Percentiles rank a stretch among this genome's conserved stretches.
Conservation (phyloP, 176 grass and related monocot genomes). For the Oryza longistaminata region DNA sequence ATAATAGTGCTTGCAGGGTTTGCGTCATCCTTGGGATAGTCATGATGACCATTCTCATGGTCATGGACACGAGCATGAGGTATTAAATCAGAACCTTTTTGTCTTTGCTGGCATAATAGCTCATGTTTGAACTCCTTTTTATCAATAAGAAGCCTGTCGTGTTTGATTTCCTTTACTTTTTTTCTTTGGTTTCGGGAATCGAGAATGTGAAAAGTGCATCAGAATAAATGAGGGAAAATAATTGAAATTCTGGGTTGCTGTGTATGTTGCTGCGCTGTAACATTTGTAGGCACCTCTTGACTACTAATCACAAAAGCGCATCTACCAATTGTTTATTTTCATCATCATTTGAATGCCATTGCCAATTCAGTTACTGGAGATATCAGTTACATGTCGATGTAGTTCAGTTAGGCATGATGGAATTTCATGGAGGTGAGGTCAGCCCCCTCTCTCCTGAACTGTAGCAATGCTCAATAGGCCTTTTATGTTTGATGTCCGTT, state of each 20-base stretch:
- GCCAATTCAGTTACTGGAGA: not conserved
- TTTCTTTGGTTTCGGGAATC: not conserved
- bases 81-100: conserved; percentile 19
- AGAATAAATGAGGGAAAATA: not conserved
- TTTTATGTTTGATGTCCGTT: not conserved
- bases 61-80: conserved; percentile 70
- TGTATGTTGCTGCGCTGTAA: not conserved
- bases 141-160: not conserved
- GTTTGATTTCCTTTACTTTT: too few species aligned
- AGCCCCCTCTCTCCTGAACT: too few species aligned
- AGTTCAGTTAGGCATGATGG: not conserved
- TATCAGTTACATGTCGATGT: not conserved
- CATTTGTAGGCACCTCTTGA: not conserved
- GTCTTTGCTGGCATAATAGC: not conserved
- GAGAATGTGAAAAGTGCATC: not conserved
- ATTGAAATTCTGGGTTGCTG: not conserved
- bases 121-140: not conserved
- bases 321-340: not conserved
- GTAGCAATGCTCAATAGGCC: not conserved
- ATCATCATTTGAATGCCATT: not conserved
- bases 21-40: conserved; percentile 93
- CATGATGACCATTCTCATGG: conserved; percentile 79
- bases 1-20: conserved; percentile 54
- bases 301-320: not conserved
- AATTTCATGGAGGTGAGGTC: not conserved